Conservation (phyloP, 768 basidiomycete genomes). For the Lentinus tigrinus region DNA sequence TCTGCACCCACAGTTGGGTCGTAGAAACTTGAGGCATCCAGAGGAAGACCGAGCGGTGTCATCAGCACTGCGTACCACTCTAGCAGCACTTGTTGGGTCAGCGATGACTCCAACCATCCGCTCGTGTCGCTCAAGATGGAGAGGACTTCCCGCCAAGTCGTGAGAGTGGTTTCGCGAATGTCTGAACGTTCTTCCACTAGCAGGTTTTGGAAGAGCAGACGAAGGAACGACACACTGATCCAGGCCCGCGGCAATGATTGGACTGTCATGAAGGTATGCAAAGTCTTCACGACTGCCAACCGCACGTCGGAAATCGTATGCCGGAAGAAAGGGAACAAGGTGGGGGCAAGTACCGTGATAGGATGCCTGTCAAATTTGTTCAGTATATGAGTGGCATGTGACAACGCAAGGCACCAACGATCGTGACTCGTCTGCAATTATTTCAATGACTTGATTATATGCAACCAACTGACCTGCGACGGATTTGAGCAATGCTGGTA, state of each 20-base stretch:
- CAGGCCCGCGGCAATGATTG: slow-evolving; percentile 74
- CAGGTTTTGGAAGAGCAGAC: slow-evolving; percentile 90
- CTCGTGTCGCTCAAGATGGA: slow-evolving; percentile 46
- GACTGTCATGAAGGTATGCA: slow-evolving; percentile 83
- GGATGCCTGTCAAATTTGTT: slow-evolving; percentile 57
- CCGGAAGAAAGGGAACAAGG: slow-evolving; percentile 93
- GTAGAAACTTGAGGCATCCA: slow-evolving; percentile 72
- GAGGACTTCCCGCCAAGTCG: slow-evolving; percentile 74
- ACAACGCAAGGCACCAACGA: slow-evolving; percentile 53
- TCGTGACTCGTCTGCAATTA: slow-evolving; percentile 64
- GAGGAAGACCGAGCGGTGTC: slow-evolving; percentile 82
- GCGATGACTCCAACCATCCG: slow-evolving; percentile 49
- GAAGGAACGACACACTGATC: slow-evolving; percentile 75
- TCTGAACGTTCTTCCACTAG: slow-evolving; percentile 88
- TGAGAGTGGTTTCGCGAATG: slow-evolving; percentile 70
- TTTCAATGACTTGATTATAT: slow-evolving; percentile 72
- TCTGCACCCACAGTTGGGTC: slow-evolving; percentile 51
- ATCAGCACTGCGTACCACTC: slow-evolving; percentile 89
- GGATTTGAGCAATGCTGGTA: neutral
- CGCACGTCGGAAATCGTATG: slow-evolving; percentile 95
- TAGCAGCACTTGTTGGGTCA: slow-evolving; percentile 60
- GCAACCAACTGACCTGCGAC: slow-evolving; percentile 75
- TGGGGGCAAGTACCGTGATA: slow-evolving; percentile 78
- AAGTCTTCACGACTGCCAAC: slow-evolving; percentile 85
- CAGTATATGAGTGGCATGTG: slow-evolving; percentile 1